Percentiles rank a stretch among this genome's conserved stretches.
Evolutionary conservation across 1,139 yeast genomes (phyloP).

Genomic region (Pichia sp.): DNA sequence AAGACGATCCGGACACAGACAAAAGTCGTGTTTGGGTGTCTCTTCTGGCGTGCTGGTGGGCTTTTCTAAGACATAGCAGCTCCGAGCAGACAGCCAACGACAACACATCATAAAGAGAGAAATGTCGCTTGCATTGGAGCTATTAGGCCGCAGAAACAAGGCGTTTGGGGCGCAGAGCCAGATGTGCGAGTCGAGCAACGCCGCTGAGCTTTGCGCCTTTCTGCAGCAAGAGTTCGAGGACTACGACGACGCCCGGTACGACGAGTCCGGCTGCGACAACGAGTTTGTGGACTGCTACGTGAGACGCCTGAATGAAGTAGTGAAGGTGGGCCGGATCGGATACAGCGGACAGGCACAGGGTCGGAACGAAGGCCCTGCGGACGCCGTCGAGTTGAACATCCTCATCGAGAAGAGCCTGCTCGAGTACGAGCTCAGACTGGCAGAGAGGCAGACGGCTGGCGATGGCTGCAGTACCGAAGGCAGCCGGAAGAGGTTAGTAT

Average conservation of each 20-base stretch:
- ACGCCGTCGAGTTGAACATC: conserved; percentile 22
- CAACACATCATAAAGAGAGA: background rate
- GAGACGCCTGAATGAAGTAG: background rate
- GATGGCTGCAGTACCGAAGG: background rate
- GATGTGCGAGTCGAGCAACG: conserved; percentile 1
- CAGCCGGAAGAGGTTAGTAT: background rate
- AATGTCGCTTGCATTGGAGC: conserved; percentile 7
- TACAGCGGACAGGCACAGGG: background rate
- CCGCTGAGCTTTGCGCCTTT: conserved; percentile 14
- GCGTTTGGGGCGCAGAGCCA: background rate
- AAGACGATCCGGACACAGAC: background rate
- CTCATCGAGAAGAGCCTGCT: conserved; percentile 26
- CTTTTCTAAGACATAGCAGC: too few relatives aligned
- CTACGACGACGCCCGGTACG: background rate
- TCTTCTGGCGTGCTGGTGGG: background rate
- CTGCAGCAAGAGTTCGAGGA: conserved; percentile 13
- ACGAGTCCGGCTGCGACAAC: background rate
- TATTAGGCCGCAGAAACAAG: conserved; percentile 5
- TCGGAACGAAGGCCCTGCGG: conserved; percentile 1
- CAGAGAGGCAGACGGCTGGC: background rate
- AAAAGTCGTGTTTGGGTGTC: background rate
- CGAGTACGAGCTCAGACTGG: conserved; percentile 18
- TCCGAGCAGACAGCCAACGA: background rate
- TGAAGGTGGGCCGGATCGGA: background rate
- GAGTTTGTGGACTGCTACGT: conserved; percentile 5